These are phyloP conservation scores for Herpetospermum pedunculosum DNA, from an alignment of 306 rosid species.

Conservation along the genomic window DNA sequence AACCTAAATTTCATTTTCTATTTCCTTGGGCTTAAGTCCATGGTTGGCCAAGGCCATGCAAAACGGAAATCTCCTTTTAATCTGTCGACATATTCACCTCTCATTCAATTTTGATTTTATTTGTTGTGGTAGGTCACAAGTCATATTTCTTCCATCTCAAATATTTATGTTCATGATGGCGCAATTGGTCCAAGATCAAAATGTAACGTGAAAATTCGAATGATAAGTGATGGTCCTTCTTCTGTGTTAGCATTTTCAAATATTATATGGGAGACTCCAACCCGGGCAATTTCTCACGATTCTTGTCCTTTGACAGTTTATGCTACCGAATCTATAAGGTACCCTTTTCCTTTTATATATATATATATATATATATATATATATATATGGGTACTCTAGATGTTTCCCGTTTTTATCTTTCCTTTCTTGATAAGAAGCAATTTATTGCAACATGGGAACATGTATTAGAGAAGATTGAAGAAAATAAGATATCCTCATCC, in stretches of 20 bases:
- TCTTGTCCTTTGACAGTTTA: conserved; percentile 38
- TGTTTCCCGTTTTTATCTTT: neutral
- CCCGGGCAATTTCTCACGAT: conserved; percentile 37
- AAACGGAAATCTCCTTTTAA: neutral
- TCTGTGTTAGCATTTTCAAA: conserved; percentile 31
- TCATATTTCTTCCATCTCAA: conserved; percentile 30
- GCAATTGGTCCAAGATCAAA: conserved; percentile 31
- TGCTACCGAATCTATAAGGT: conserved; percentile 27
- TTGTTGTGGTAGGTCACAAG: conserved; percentile 22
- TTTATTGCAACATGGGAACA: neutral
- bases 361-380: too few relatives aligned
- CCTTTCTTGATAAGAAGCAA: neutral
- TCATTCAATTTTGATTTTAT: neutral
- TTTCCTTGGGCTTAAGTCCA: neutral
- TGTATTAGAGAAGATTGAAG: neutral
- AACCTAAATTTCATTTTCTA: neutral
- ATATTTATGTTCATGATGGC: conserved; percentile 41
- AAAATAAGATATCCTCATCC: neutral
- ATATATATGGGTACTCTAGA: neutral
- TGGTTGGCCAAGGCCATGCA: neutral
- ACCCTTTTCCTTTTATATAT: neutral
- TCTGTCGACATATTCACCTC: neutral
- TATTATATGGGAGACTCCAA: conserved; percentile 21
- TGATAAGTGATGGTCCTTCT: conserved; percentile 36
- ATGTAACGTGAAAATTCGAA: conserved; percentile 27